Evolutionary conservation across 345 rosid genomes (phyloP).

Genomic region (Geranium brycei): DNA sequence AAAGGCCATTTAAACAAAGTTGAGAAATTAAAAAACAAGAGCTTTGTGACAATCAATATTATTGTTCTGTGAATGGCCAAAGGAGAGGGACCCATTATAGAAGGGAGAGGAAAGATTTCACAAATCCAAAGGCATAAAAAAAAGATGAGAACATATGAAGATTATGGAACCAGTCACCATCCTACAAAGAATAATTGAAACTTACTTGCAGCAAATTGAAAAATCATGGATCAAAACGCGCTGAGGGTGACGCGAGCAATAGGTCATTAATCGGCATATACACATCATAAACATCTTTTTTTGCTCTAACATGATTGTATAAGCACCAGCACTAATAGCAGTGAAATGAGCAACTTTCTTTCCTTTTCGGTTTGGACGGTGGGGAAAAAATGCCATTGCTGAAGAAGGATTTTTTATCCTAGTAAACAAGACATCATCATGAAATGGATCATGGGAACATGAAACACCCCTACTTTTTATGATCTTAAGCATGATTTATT

Average conservation of each 20-base stretch:
- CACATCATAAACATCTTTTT: not conserved
- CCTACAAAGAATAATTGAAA: conserved; percentile 18
- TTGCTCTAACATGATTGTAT: not conserved
- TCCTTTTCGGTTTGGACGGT: too few species aligned
- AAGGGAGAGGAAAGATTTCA: too few species aligned
- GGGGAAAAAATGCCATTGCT: not conserved
- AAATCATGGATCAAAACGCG: conserved; percentile 4
- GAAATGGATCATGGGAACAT: not conserved
- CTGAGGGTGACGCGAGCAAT: conserved; percentile 24
- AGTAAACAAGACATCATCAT: not conserved
- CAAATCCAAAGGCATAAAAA: conserved; percentile 24
- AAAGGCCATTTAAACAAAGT: conserved; percentile 44
- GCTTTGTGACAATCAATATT: conserved; percentile 20
- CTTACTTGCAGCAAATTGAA: conserved; percentile 8
- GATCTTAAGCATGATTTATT: not conserved
- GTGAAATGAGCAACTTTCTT: not conserved
- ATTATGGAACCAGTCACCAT: conserved; percentile 28
- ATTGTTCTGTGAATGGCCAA: conserved; percentile 12
- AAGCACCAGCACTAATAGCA: not conserved
- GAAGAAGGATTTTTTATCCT: not conserved
- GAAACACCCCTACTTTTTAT: too few species aligned
- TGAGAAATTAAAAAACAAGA: not conserved
- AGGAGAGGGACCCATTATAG: conserved; percentile 26
- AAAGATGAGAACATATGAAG: conserved; percentile 28
- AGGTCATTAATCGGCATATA: conserved; percentile 20